These are phyloP conservation scores for Tetrapisispora namnaoensis DNA, from an alignment of 805 yeast species.

Conservation along the genomic window DNA sequence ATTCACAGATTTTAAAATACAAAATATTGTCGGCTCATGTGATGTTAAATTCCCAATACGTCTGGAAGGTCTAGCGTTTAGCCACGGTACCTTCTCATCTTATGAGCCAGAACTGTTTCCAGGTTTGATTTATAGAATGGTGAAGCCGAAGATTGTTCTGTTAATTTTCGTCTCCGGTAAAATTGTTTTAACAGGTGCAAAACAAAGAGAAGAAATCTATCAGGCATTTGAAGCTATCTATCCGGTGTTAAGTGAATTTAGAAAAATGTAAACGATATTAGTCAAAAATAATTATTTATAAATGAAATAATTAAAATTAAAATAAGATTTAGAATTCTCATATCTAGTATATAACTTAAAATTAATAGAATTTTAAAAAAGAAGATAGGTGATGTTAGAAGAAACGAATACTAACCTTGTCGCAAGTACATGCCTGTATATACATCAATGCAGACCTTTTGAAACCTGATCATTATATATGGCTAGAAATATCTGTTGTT, in stretches of 20 bases:
- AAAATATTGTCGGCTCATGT: slow-evolving; percentile 96
- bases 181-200: slow-evolving; percentile 96
- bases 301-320: too few species aligned
- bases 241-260: slow-evolving; percentile 96
- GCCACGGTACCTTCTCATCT: slow-evolving; percentile 97
- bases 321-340: too few species aligned
- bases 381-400: too few species aligned
- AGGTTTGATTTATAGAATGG: slow-evolving; percentile 98
- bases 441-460: too few species aligned
- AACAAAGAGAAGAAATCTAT: slow-evolving; percentile 96
- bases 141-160: slow-evolving; percentile 92
- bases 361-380: too few species aligned
- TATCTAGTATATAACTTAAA: too few species aligned
- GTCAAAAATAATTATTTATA: neutral
- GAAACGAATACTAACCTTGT: too few species aligned
- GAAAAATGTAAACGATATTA: slow-evolving; percentile 42
- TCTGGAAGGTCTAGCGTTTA: slow-evolving; percentile 92
- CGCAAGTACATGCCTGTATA: too few species aligned
- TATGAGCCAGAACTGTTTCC: slow-evolving; percentile 98
- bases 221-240: slow-evolving; percentile 97
- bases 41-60: slow-evolving; percentile 97
- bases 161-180: slow-evolving; percentile 95
- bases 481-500: too few species aligned
- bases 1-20: slow-evolving; percentile 95
- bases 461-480: too few species aligned